These are phyloP conservation scores for Saccharomyces uvarum DNA, from an alignment of 1,139 yeast genomes.

Conservation along the genomic window DNA sequence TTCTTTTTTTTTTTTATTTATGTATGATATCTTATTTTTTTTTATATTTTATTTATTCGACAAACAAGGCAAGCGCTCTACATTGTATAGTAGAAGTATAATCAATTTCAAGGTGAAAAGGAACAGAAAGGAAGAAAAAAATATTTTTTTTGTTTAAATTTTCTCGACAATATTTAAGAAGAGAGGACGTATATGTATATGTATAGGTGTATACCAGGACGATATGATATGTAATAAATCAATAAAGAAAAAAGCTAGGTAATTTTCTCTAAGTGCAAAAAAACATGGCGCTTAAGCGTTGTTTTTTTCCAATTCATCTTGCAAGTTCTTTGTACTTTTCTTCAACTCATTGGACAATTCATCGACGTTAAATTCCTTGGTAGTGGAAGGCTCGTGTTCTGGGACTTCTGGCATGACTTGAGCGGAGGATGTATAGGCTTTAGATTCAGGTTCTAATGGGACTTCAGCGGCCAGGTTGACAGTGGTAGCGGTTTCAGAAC, in stretches of 20 bases:
- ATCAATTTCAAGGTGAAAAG: neutral
- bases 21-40: neutral
- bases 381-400: conserved; percentile 17
- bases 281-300: conserved; percentile 7
- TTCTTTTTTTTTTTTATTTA: neutral
- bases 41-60: neutral
- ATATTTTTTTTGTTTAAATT: neutral
- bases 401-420: conserved; percentile 13
- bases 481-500: conserved; percentile 35
- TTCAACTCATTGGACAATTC: conserved; percentile 17
- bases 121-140: neutral
- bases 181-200: neutral
- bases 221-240: neutral
- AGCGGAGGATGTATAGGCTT: conserved; percentile 2
- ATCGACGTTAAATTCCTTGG: conserved; percentile 20
- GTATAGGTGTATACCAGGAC: neutral
- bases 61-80: neutral
- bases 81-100: neutral
- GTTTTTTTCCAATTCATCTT: conserved; percentile 28
- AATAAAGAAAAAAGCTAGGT: neutral
- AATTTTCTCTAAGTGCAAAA: neutral
- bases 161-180: neutral
- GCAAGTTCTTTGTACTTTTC: conserved; percentile 25
- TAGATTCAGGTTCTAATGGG: conserved; percentile 19
- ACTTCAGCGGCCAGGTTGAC: conserved; percentile 27